phyloP scores from a whole-genome alignment of 129 eudicot genomes.

The Tagetes patula region DNA sequence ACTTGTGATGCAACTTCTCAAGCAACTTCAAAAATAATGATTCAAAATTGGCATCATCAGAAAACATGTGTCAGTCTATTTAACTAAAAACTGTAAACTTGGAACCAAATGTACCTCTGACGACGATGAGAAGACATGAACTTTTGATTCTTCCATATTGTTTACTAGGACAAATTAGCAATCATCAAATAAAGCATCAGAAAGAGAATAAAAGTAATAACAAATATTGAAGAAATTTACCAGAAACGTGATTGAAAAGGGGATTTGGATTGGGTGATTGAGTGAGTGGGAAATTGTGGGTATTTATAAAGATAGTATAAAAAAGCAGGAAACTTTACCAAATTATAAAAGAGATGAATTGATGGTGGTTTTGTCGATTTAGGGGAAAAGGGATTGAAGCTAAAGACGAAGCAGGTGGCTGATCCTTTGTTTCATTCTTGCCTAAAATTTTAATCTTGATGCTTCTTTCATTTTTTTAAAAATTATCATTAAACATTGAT shows the following conservation, averaged over 20 bases:
- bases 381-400: conserved; percentile 27
- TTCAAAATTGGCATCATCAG: background rate
- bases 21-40: conserved; percentile 37
- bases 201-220: background rate
- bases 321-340: background rate
- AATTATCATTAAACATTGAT: background rate
- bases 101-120: conserved; percentile 42
- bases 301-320: conserved; percentile 31
- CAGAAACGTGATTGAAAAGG: conserved; percentile 23
- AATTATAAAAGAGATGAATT: conserved; percentile 18
- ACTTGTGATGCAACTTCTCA: conserved; percentile 71
- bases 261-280: background rate
- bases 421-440: conserved; percentile 32
- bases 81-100: background rate
- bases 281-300: conserved; percentile 4
- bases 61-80: background rate
- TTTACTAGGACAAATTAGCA: conserved; percentile 25
- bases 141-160: conserved; percentile 49
- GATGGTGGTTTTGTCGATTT: conserved; percentile 30
- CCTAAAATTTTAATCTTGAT: background rate
- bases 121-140: conserved; percentile 64
- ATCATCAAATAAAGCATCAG: conserved; percentile 2
- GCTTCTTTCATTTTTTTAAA: background rate
- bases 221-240: conserved; percentile 7
- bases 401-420: conserved; percentile 47